Evolutionary conservation across 805 yeast species (phyloP), one percentile per base, ranked within the genome.

Genomic region (Phaffomyces antillensis): DNA sequence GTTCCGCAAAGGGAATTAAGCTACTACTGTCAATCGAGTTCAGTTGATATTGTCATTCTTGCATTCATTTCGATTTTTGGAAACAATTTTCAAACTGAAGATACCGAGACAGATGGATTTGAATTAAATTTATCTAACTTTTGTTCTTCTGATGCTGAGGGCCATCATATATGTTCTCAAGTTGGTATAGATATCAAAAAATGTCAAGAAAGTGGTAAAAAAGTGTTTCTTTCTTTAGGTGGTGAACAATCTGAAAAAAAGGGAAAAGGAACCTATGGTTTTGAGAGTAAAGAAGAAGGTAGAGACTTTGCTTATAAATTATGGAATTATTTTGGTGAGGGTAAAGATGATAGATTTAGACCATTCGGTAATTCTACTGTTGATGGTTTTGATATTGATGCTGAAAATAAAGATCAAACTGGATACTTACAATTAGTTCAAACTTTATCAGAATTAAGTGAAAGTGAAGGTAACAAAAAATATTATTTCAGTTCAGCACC

Each of bases 331-430:
- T 77, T 85, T 58, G 83, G 81, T 42, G 77, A 70, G 42, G 87
- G 86, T 25, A 15, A 18, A 1, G 36, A 44, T 3, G 25, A 10
- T 20, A 16, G 16, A 26, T 67, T 82, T 53, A 76, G 77, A 55
- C 75, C 83, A 47, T 87, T 88, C 61, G 95, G 85, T 39, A 76
- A 72, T 54, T 71, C 95, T 2, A 63, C 82, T 23, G 71, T 91
- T 39, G 97, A 91, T 64, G 98, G 98, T 16, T 90, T 89, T 61
- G 98, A 91, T 64, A 81, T 90, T 51, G 98, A 91, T 64, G 79
- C 86, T 55, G 98, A 91, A 64, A 75, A 77, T 59, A 71, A 71
- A 48, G 63, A 71, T 46, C 71, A 73, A 41, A 67, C 70, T 1
- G 96, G 96, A n/a, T 84, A 82, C 57, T 75, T 78, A 33, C 76